Base-by-base conservation (phyloP, 371 early-diverging fungal species). In the Apophysomyces variabilis region DNA sequence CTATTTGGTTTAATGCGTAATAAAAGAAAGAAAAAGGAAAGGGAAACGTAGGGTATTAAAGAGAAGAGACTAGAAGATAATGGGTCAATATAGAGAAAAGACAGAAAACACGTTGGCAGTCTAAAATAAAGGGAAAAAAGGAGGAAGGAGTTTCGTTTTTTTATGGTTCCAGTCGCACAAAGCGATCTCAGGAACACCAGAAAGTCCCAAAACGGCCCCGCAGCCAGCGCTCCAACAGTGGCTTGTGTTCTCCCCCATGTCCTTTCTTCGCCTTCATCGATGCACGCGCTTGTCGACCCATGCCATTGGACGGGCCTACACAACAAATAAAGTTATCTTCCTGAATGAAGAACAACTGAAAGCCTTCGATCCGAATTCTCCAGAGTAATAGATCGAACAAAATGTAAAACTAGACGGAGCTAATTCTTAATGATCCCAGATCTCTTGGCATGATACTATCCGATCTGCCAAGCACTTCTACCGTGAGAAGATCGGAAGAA, bases 401-500 rank as follows among this genome's bases (percentile, higher is more conserved):
- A 14, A 37, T 37, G 8, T 35, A 38, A 11, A 41, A 41, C 5
- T 41, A 13, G 13, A 13, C 9, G 9, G 16, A 50, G 21, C 21
- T 5, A 50, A 21, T 21, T 21, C 54, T 0, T 4, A 50, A 21
- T 18, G 11, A 21, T 50, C 54, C 21, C 7, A 46, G 12, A n/a
- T 7, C 32, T 32, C 9, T 8, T 7, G n/a, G 58, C 61, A 71
- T 61, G 3, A 54, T 62, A 1, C 37, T 37, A 57, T 38, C 32
- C 8, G n/a, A n/a, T 63, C 21, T 54, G 45, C 37, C 50, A 3
- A 35, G 9, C 21, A 36, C 39, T 21, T 13, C 56, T 36, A 18
- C 47, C 9, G 62, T 65, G 9, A 84, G 92, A 44, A 85, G 90
- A 46, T 88, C 92, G 7, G 77, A 79, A n/a, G 91, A 91, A 67